These are phyloP conservation scores for Rhododendron vialii DNA, from an alignment of 148 eudicot species.

Conservation along the genomic window DNA sequence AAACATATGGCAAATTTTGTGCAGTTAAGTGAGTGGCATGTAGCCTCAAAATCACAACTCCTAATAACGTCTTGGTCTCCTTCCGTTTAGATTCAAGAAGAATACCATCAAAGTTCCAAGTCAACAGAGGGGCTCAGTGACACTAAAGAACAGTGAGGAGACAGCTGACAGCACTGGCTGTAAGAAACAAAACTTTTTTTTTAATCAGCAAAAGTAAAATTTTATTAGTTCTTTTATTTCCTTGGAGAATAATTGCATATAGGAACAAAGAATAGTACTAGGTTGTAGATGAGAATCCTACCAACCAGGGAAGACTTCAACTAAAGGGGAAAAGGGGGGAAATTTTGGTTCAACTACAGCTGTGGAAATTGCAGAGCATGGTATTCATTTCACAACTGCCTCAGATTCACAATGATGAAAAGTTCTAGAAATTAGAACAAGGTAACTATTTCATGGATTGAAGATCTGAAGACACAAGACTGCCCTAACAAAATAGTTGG, in stretches of 20 bases:
- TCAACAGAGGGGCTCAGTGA: not conserved
- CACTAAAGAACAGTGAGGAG: constrained; percentile 1
- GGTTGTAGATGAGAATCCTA: not conserved
- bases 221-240: not conserved
- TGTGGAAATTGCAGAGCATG: not conserved
- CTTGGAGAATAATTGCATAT: not conserved
- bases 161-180: not conserved
- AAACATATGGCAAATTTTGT: not conserved
- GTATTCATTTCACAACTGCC: not conserved
- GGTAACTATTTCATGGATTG: not conserved
- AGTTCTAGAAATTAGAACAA: not conserved
- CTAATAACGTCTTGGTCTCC: not conserved
- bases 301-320: not conserved
- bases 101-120: not conserved
- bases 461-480: not conserved
- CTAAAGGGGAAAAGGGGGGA: not conserved
- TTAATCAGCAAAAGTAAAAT: no score
- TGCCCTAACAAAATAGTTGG: not conserved
- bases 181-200: not conserved
- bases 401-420: not conserved
- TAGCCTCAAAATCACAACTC: not conserved
- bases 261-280: not conserved
- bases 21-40: not conserved
- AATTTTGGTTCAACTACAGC: not conserved
- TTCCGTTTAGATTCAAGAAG: not conserved